Evolutionary conservation across 306 rosid species (phyloP), one percentile per base, ranked within the genome.

Genomic region (Luffa aegyptiaca): DNA sequence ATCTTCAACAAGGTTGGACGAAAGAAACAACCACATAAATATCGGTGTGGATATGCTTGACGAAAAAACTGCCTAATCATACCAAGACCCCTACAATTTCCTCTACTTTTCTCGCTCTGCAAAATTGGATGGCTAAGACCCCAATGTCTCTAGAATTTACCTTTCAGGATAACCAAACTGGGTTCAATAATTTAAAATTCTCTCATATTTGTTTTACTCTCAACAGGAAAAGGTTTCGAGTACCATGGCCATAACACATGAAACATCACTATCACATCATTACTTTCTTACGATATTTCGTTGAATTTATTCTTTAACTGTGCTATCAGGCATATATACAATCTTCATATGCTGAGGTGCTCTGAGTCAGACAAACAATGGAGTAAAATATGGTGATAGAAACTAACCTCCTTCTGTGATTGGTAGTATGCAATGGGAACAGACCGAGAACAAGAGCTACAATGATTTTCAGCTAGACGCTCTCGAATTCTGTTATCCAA

Each of bases 321-420:
- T 31, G 16, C 65, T 52, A 77, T 81, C 48, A 79, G 71, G 85
- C 69, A 75, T 84, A 65, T 11, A 56, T 31, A 63, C 44, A 52
- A 58, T 36, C 44, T 16, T 31, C 75, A 55, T 66, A 55, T 41
- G 79, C 84, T n/a, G 69, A 81, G 68, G 69, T 41, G 65, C 46
- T 26, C 48, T 37, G 42, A 65, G 13, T 37, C 74, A 83, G 26
- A 57, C 74, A 33, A 61, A 45, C 41, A 58, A 81, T 51, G 81
- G 66, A 53, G 55, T 70, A 57, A 42, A n/a, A 55, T 64, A 41
- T 77, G 52, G 76, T 57, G 12, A 46, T 17, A 53, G 20, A 79
- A 52, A 76, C n/a, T 66, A 88, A 96, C 99, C 97, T 96, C 99
- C 80, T 91, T 96, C 75, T 88, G 97, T 44, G 99, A 96, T 87